Evolutionary conservation across 441 rosid genomes (phyloP), one percentile per base, ranked within the genome.

Genomic region (Aleurites moluccanus): DNA sequence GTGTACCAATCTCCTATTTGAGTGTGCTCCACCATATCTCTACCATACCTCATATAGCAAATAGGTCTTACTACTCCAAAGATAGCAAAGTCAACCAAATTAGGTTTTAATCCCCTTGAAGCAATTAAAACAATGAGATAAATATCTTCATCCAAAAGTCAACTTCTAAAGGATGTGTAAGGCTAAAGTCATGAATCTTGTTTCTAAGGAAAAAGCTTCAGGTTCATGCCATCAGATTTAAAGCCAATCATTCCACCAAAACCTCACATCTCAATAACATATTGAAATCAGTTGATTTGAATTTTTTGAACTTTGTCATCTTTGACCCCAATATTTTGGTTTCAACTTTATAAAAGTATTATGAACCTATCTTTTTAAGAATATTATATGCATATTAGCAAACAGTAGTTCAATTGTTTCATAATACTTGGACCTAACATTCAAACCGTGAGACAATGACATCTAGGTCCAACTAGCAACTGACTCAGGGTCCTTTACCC

Each of bases 11-110:
- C 90, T 23, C 97, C 92, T 45, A 93, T 88, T 42, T 79, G 90
- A 27, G 93, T 91, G 73, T 91, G 87, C 65, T 90, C 89, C 76
- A 90, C 93, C 98, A 90, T 91, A 80, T 93, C 98, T 71, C 80
- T 86, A 35, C 98, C 97, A 1, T 97, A 90, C 70, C 81, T 75
- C n/a, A 93, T 87, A 79, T 88, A 75, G n/a, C 92, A 88, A 65
- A 91, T 90, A 4, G 98, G 98, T 81, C 97, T 91, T 85, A 93
- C 77, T 20, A 93, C 95, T 52, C 97, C 98, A 57, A 86, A 93
- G 8, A 88, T 95, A 9, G 97, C 86, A 1, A 93, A 95, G 80
- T 93, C 98, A 5, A 95, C 98, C 79, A 91, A 74, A 86, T 91
- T 93, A 25, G 97, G 98, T 82, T 86, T 83, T 2, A 85, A 77